phyloP scores from a whole-genome alignment of 2,329 filamentous ascomycete genomes.

The Mycocentrospora acerina region DNA sequence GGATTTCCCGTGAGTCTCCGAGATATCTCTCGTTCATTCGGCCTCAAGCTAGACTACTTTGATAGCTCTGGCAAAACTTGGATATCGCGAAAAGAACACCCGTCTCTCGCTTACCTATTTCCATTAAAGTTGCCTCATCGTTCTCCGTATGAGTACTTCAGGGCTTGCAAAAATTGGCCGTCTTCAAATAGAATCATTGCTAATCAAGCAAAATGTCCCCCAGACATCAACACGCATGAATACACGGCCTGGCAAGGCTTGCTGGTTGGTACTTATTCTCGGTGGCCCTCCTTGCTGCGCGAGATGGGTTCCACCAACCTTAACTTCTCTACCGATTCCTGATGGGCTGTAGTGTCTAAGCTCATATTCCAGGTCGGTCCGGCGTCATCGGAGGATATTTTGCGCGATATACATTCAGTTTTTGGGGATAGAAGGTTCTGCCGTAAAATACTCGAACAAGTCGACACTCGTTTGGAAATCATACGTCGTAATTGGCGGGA shows the following conservation, averaged over 20 bases:
- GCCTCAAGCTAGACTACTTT: constrained; percentile 51
- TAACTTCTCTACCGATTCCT: constrained; percentile 60
- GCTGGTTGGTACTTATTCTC: constrained; percentile 47
- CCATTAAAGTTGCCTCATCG: constrained; percentile 40
- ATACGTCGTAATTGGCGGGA: constrained; percentile 63
- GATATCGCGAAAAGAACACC: constrained; percentile 32
- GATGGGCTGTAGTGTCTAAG: constrained; percentile 52
- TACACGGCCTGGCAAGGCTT: constrained; percentile 55
- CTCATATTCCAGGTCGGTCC: constrained; percentile 61
- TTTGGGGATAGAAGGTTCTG: constrained; percentile 58
- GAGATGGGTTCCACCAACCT: constrained; percentile 57
- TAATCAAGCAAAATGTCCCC: constrained; percentile 52
- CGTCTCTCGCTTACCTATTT: constrained; percentile 52
- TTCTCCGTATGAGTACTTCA: constrained; percentile 44
- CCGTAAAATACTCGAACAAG: constrained; percentile 48
- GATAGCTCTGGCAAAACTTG: constrained; percentile 46
- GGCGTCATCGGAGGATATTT: constrained; percentile 16
- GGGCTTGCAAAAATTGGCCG: constrained; percentile 35
- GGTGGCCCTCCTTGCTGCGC: constrained; percentile 53
- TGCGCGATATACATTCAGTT: constrained; percentile 52
- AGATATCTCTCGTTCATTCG: constrained; percentile 51
- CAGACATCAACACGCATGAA: constrained; percentile 52
- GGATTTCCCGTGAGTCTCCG: constrained; percentile 45
- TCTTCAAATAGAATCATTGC: constrained; percentile 59
- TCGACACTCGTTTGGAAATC: constrained; percentile 49